Conservation (phyloP, 2,329 filamentous ascomycete species). For the Aschersonia sp. region DNA sequence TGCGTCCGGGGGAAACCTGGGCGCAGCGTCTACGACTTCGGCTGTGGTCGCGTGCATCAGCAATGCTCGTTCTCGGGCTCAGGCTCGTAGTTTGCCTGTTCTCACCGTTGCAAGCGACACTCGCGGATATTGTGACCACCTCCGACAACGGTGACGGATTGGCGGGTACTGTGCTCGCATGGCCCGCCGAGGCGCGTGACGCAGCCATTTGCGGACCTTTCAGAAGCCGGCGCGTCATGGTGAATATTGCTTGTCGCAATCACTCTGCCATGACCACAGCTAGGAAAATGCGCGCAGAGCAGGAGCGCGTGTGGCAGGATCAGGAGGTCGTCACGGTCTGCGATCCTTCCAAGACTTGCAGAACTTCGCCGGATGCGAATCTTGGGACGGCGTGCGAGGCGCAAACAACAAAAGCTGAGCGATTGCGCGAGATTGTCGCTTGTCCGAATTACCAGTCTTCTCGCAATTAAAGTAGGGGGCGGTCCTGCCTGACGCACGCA, state of each 20-base stretch:
- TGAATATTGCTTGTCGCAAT: background rate
- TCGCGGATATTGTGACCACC: background rate
- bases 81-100: background rate
- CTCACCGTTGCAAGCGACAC: conserved; percentile 6
- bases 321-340: no score
- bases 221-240: conserved; percentile 6
- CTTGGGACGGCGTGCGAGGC: no score
- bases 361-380: no score
- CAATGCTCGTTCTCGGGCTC: no score
- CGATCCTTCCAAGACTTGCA: no score
- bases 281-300: background rate
- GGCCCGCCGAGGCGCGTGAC: conserved; percentile 1
- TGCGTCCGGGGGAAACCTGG: conserved; percentile 38
- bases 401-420: no score
- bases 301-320: background rate
- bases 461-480: background rate
- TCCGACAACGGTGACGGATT: conserved; percentile 1
- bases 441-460: no score
- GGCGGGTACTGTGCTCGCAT: background rate
- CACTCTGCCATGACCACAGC: background rate
- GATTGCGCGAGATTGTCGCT: no score
- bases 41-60: background rate
- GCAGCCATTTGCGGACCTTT: conserved; percentile 3
- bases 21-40: conserved; percentile 12
- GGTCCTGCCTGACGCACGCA: background rate